Conservation (phyloP, 441 rosid species). For the Mallotus repandus region DNA sequence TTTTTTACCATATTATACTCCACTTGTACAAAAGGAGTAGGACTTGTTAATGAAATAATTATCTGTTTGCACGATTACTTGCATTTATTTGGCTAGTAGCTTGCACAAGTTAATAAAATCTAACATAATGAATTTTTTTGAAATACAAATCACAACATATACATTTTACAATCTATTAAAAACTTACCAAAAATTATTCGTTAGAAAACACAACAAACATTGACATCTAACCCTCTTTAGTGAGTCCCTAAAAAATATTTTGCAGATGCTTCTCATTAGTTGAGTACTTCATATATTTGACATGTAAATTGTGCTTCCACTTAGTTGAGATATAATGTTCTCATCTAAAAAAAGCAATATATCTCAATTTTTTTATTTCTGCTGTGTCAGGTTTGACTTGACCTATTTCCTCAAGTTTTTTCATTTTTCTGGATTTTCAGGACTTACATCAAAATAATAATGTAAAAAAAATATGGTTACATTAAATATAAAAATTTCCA, state of each 20-base stretch:
- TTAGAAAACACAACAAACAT: background rate
- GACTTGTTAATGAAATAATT: background rate
- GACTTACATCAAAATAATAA: conserved; percentile 2
- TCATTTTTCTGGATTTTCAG: background rate
- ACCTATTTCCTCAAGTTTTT: background rate
- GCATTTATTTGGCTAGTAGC: background rate
- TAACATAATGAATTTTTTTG: background rate
- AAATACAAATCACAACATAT: background rate
- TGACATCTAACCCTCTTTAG: background rate
- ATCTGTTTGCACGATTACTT: background rate
- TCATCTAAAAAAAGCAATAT: background rate
- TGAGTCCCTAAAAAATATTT: background rate
- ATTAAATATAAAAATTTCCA: background rate
- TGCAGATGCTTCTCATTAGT: background rate
- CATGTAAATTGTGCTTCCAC: background rate
- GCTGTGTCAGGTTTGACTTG: background rate
- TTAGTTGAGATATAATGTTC: background rate
- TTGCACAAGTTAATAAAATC: background rate
- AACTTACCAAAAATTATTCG: background rate
- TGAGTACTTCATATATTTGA: background rate
- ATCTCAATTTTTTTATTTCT: background rate
- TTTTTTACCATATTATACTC: conserved; percentile 2
- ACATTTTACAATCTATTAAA: background rate
- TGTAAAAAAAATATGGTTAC: background rate
- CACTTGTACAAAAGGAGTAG: background rate